Base-by-base conservation (phyloP, 2,329 filamentous ascomycete genomes). In the Pyrenophora tritici-repentis region DNA sequence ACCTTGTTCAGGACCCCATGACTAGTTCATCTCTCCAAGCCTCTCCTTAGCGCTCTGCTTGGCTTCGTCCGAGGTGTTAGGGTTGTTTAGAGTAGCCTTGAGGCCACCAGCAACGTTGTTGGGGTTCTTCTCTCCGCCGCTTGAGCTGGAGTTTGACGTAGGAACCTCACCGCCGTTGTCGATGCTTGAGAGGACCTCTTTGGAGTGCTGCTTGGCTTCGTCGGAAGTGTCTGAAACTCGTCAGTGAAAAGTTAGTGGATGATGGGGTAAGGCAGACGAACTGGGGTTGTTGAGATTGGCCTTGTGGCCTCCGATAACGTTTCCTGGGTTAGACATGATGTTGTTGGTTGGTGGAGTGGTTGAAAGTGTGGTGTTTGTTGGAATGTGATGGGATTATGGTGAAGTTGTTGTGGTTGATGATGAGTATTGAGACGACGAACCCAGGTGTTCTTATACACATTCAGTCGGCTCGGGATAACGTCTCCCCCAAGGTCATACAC, bases 231-330 rank as follows among this genome's bases (percentile, higher is more conserved):
- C 72, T 70, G 6, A 17, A 18, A 17, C 1, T n/a, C n/a, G 32
- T 54, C 29, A 50, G 45, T 38, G 10, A n/a, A 7, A 31, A 3
- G 12, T 8, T 4, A 17, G 10, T 12, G 8, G 6, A 5, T 24
- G 4, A 7, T 1, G 22, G 6, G 1, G 12, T 2, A 7, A 9
- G 34, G 10, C 17, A 17, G 14, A 55, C 60, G 24, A 54, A 73
- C 72, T 81, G 58, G 81, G 80, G 74, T 83, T 84, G 68, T 78
- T 79, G 54, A 84, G 61, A 66, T 78, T 81, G 50, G 81, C 82
- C 77, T 85, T 85, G 78, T 85, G 82, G 69, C 82, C 82, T 52
- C 79, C 80, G 58, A 80, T 77, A 56, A 83, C 63, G 56, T 83
- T 79, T 70, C 78, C 75, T 59, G 80, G 75, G 56, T 75, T 73